Evolutionary conservation across 2,329 filamentous ascomycete species (phyloP).

Genomic region (Geosmithia flava): DNA sequence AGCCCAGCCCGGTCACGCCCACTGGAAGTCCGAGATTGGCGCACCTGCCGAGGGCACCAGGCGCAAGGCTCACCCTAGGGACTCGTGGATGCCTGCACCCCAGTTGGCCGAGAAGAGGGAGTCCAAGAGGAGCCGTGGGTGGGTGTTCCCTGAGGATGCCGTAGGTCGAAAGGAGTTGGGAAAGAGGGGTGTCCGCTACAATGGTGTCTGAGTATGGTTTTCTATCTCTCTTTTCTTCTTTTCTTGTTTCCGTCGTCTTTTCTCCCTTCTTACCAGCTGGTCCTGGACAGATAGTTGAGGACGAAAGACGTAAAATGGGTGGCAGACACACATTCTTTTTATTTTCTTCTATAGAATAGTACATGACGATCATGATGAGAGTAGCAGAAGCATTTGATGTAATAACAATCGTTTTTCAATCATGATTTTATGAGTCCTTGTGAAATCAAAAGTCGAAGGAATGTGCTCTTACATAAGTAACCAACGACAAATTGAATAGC

Average conservation of each 20-base stretch:
- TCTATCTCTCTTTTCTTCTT: background rate
- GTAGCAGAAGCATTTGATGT: no score
- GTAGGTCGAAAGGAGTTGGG: slow-evolving; percentile 61
- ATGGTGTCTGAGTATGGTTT: slow-evolving; percentile 8
- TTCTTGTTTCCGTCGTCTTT: background rate
- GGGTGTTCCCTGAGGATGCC: slow-evolving; percentile 65
- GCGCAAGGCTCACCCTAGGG: slow-evolving; percentile 55
- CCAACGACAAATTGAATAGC: no score
- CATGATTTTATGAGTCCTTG: no score
- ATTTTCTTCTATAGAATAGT: background rate
- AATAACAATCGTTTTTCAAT: no score
- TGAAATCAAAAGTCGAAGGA: no score
- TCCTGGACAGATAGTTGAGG: background rate
- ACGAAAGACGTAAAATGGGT: background rate
- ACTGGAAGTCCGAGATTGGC: slow-evolving; percentile 61
- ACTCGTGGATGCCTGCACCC: slow-evolving; percentile 64
- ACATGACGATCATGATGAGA: background rate
- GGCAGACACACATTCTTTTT: background rate
- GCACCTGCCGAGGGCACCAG: slow-evolving; percentile 62
- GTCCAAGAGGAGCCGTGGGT: slow-evolving; percentile 60
- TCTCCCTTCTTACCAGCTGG: background rate
- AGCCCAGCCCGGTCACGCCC: slow-evolving; percentile 39
- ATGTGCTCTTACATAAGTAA: no score
- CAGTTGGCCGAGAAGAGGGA: slow-evolving; percentile 65
- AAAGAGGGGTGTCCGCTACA: slow-evolving; percentile 50